phyloP scores from a whole-genome alignment of 2,329 filamentous ascomycete genomes.

The Aspergillus ruber region DNA sequence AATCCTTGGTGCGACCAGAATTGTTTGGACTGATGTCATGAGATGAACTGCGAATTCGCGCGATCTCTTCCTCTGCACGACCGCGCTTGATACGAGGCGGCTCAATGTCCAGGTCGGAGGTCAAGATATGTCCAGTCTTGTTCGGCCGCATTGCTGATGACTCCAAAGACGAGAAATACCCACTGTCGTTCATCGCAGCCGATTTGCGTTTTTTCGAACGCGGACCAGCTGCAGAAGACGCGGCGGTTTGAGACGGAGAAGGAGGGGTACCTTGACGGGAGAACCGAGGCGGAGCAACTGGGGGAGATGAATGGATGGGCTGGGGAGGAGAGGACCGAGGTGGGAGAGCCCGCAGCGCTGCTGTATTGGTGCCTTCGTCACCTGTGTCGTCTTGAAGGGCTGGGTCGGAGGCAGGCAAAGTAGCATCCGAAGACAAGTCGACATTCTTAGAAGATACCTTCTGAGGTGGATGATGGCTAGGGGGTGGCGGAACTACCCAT shows the following conservation, averaged over 20 bases:
- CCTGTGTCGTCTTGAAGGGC: conserved; percentile 49
- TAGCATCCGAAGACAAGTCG: conserved; percentile 71
- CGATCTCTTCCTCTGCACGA: conserved; percentile 92
- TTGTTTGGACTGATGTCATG: conserved; percentile 73
- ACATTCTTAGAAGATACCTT: conserved; percentile 20
- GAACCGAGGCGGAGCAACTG: conserved; percentile 56
- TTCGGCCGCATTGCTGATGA: conserved; percentile 77
- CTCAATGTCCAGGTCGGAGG: conserved; percentile 67
- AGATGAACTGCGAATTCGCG: conserved; percentile 82
- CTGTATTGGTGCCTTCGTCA: conserved; percentile 35
- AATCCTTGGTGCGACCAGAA: conserved; percentile 36
- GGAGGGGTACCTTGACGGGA: conserved; percentile 63
- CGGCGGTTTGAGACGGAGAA: conserved; percentile 58
- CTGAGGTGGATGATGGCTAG: conserved; percentile 12
- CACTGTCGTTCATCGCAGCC: conserved; percentile 80
- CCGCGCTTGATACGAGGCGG: conserved; percentile 78
- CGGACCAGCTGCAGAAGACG: conserved; percentile 56
- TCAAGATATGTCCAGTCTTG: conserved; percentile 58
- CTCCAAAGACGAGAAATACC: conserved; percentile 93
- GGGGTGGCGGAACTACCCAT: conserved; percentile 25
- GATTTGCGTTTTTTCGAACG: conserved; percentile 70
- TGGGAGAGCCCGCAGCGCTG: conserved; percentile 18
- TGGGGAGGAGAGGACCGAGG: conserved; percentile 45
- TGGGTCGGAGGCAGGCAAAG: conserved; percentile 65
- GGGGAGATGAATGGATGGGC: conserved; percentile 81